Evolutionary conservation across 768 basidiomycete genomes (phyloP).

Genomic region (Panaeolus cyanescens): DNA sequence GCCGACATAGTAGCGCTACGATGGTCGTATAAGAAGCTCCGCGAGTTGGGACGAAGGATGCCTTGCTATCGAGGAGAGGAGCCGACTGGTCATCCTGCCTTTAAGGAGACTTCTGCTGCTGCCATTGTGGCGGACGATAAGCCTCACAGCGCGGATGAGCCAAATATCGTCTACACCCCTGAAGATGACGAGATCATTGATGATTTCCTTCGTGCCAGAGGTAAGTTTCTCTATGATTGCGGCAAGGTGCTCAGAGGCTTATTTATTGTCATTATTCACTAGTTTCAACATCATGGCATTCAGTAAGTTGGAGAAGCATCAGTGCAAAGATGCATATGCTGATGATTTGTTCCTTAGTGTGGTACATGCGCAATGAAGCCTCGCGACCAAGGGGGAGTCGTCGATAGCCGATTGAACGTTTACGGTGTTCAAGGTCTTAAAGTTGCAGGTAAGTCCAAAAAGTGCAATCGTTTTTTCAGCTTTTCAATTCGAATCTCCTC

Average conservation of each 20-base stretch:
- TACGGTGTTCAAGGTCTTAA: constrained; percentile 30
- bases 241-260: not conserved
- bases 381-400: constrained; percentile 24
- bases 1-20: constrained; percentile 44
- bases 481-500: not conserved
- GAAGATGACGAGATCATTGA: constrained; percentile 42
- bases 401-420: constrained; percentile 30
- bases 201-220: constrained; percentile 27
- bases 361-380: constrained; percentile 31
- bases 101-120: constrained; percentile 18
- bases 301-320: constrained; percentile 24
- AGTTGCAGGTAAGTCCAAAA: constrained; percentile 22
- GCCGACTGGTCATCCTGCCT: constrained; percentile 20
- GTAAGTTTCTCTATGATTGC: constrained; percentile 24
- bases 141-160: constrained; percentile 30
- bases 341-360: constrained; percentile 10
- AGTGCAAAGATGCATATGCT: not conserved
- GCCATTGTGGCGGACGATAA: constrained; percentile 13
- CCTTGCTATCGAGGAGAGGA: constrained; percentile 32
- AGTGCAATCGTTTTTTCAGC: not conserved
- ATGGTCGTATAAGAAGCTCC: constrained; percentile 52
- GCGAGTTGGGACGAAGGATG: constrained; percentile 60
- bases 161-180: constrained; percentile 35
- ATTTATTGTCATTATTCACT: not conserved
- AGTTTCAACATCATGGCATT: constrained; percentile 47